Evolutionary conservation across 2,329 filamentous ascomycete genomes (phyloP).

Genomic region (Ceratocystis colombiana): DNA sequence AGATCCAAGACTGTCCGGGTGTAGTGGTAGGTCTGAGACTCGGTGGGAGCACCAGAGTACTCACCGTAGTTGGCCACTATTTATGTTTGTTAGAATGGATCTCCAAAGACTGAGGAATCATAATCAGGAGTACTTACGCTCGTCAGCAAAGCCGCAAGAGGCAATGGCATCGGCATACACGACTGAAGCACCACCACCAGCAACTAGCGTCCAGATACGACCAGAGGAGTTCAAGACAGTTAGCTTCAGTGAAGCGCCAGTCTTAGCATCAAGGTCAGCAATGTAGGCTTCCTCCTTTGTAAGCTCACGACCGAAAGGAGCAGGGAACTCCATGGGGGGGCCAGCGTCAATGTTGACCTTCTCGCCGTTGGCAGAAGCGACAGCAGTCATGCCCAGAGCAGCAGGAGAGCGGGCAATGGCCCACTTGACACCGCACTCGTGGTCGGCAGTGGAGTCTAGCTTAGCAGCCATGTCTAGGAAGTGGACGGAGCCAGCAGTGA

Average conservation of each 20-base stretch:
- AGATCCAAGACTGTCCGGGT: constrained; percentile 92
- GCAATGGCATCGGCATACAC: constrained; percentile 99
- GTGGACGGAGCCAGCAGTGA: constrained; percentile 86
- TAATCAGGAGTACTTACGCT: constrained; percentile 38
- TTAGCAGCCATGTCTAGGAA: constrained; percentile 98
- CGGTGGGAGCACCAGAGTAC: constrained; percentile 96
- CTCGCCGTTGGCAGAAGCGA: constrained; percentile 50
- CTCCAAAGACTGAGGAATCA: background rate
- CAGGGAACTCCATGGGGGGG: constrained; percentile 97
- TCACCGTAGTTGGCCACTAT: constrained; percentile 92
- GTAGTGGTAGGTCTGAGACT: constrained; percentile 99
- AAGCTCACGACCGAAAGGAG: constrained; percentile 95
- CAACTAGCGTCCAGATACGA: constrained; percentile 95
- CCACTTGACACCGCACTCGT: constrained; percentile 99
- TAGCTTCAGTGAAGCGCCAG: constrained; percentile 95
- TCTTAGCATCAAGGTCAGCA: constrained; percentile 97
- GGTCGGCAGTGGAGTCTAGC: constrained; percentile 97
- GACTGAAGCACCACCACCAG: constrained; percentile 97
- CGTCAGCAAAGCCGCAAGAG: constrained; percentile 84
- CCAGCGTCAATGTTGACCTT: constrained; percentile 93
- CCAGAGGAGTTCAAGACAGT: constrained; percentile 87
- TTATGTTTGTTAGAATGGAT: background rate
- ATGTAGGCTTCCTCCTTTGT: constrained; percentile 99
- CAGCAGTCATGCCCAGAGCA: constrained; percentile 70
- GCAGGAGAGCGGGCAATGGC: constrained; percentile 85